Evolutionary conservation across 768 basidiomycete species (phyloP), one percentile per base, ranked within the genome.

Genomic region (Boletus speciosus): DNA sequence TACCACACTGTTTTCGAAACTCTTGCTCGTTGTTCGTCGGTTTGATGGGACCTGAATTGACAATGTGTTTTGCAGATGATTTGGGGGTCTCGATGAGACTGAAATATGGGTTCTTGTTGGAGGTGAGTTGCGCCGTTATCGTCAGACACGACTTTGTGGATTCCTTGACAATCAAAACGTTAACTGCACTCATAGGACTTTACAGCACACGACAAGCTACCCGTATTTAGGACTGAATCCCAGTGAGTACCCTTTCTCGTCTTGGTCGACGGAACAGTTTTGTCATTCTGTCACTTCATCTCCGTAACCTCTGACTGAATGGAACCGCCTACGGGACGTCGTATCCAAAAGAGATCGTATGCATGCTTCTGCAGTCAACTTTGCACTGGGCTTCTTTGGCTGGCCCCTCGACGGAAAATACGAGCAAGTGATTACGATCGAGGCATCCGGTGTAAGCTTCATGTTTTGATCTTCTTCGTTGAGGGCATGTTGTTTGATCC

Each of bases 171-270:
- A 10, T 44, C 5, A 11, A 43, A 27, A 43, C 1, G 16, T 44
- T 73, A 71, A 58, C 63, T 61, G 1, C 50, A 58, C 46, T 52
- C 76, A 6, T 58, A 81, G 80, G 83, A 80, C 68, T 90, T 85
- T 64, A 83, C 79, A 14, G 73, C 78, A 37, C 63, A 75, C 11
- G 77, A 82, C 50, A 81, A 79, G 14, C 70, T 90, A 15, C 90
- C 90, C 4, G 88, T 91, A 1, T 91, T 92, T 69, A 76, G 90
- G 35, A 91, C 87, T 0, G 86, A 88, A 66, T 85, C 84, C 5
- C 85, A 90, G 82, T 84, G 62, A 51, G 80, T 67, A 2, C 9
- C 10, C 12, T 35, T 31, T 32, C 41, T 43, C 8, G 3, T 43
- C 7, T 35, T 54, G 47, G 10, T 49, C 5, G 14, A 32, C 9